Evolutionary conservation across 257 asterid species (phyloP).

Genomic region (Oldenlandia corymbosa): DNA sequence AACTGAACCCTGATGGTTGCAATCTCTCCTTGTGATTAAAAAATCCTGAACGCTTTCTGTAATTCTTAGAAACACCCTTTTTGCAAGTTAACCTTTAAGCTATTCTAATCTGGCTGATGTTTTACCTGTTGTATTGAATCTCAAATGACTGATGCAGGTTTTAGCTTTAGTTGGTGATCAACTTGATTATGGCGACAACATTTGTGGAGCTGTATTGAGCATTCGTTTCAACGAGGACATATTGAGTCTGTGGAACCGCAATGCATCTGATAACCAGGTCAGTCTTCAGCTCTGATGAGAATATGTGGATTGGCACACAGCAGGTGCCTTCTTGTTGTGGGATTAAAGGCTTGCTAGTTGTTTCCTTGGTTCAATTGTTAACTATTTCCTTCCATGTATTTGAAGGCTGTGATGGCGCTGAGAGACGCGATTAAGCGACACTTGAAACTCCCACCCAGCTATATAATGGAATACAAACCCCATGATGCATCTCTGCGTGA

Average conservation of each 20-base stretch:
- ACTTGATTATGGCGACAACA: constrained; percentile 80
- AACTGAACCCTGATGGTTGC: too few relatives aligned
- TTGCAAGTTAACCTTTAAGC: background rate
- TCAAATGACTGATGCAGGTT: constrained; percentile 42
- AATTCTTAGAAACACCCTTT: too few relatives aligned
- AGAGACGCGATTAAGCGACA: constrained; percentile 89
- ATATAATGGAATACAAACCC: constrained; percentile 93
- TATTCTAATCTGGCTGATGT: background rate
- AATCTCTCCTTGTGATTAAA: too few relatives aligned
- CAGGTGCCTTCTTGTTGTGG: too few relatives aligned
- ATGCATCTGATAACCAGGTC: constrained; percentile 95
- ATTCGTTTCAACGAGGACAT: constrained; percentile 96
- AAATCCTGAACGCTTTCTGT: too few relatives aligned
- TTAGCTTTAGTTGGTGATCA: constrained; percentile 91
- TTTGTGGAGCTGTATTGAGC: constrained; percentile 91
- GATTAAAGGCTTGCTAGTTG: background rate
- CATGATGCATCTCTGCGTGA: constrained; percentile 92
- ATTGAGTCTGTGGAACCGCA: constrained; percentile 93
- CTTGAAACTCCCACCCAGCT: constrained; percentile 79
- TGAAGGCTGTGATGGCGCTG: constrained; percentile 87
- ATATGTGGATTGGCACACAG: too few relatives aligned
- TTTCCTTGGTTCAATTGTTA: background rate
- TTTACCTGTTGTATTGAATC: background rate
- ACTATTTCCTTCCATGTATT: background rate
- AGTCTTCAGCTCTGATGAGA: constrained; percentile 10